Percentiles rank a stretch among this genome's conserved stretches.
phyloP scores from a whole-genome alignment of 2,329 filamentous ascomycete species.

The Aspergillus terreus region DNA sequence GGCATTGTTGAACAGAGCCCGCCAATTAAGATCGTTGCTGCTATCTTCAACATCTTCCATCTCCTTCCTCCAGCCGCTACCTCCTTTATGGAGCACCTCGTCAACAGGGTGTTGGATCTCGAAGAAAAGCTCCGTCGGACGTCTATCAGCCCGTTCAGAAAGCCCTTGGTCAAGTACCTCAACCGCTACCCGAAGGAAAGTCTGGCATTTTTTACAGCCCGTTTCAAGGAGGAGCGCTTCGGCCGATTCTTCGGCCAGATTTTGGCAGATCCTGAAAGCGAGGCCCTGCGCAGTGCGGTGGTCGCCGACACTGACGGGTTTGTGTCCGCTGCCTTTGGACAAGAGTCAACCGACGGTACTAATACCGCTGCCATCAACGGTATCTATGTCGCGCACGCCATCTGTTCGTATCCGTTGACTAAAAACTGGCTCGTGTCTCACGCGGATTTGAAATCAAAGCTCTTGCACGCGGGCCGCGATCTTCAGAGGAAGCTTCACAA shows the following conservation, averaged over 20 bases:
- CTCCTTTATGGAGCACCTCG: conserved; percentile 83
- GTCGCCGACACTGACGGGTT: conserved; percentile 70
- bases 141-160: conserved; percentile 84
- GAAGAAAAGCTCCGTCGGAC: conserved; percentile 83
- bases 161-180: conserved; percentile 86
- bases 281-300: conserved; percentile 69
- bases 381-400: conserved; percentile 77
- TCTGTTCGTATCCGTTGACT: conserved; percentile 64
- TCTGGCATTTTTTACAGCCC: conserved; percentile 73
- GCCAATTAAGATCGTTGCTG: conserved; percentile 90
- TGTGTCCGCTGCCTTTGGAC: conserved; percentile 60
- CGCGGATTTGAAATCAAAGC: conserved; percentile 54
- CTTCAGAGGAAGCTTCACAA: conserved; percentile 70
- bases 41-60: conserved; percentile 96
- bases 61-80: conserved; percentile 87
- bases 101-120: conserved; percentile 84
- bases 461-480: conserved; percentile 67
- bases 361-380: conserved; percentile 82
- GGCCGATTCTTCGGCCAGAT: conserved; percentile 90
- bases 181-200: conserved; percentile 89
- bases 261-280: conserved; percentile 70
- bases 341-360: conserved; percentile 62
- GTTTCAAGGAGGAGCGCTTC: conserved; percentile 78
- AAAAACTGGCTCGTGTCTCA: conserved; percentile 63
- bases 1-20: conserved; percentile 88